These are phyloP conservation scores for Keithomyces neogunnii DNA, from an alignment of 2,329 filamentous ascomycete genomes.

Conservation along the genomic window DNA sequence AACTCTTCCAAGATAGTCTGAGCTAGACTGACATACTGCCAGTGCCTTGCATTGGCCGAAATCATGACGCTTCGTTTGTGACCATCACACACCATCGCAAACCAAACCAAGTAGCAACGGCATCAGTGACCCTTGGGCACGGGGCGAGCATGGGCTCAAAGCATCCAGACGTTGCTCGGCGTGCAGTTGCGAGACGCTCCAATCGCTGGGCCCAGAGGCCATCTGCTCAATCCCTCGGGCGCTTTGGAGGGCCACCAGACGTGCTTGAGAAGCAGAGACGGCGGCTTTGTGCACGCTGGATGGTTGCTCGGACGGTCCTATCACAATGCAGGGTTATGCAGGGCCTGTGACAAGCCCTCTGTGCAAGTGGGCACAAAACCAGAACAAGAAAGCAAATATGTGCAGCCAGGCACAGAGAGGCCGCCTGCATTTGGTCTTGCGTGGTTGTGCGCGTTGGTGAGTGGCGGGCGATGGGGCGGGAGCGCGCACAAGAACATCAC, in stretches of 20 bases:
- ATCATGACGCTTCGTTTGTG: background rate
- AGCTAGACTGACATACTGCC: conserved; percentile 1
- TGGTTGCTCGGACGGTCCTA: conserved; percentile 16
- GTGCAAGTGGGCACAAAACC: conserved; percentile 12
- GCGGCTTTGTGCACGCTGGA: conserved; percentile 15
- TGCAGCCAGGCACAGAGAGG: conserved; percentile 6
- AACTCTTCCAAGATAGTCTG: background rate
- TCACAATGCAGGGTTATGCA: conserved; percentile 26
- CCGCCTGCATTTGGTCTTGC: conserved; percentile 8
- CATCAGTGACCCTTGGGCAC: too few relatives aligned
- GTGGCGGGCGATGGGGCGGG: conserved; percentile 1
- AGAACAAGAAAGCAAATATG: conserved; percentile 1
- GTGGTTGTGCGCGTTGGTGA: conserved; percentile 4
- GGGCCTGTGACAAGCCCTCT: conserved; percentile 25
- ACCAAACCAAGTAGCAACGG: background rate
- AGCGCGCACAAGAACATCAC: conserved; percentile 1
- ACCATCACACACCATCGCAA: background rate
- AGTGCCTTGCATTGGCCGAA: conserved; percentile 14
- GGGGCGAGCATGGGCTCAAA: background rate
- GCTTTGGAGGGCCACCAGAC: background rate
- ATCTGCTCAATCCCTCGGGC: background rate
- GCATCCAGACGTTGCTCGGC: background rate
- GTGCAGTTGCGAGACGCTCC: background rate
- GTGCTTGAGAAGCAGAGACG: background rate
- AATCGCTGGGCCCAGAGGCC: conserved; percentile 9